Conservation (phyloP, 805 yeast genomes). For the Saturnispora ahearnii region DNA sequence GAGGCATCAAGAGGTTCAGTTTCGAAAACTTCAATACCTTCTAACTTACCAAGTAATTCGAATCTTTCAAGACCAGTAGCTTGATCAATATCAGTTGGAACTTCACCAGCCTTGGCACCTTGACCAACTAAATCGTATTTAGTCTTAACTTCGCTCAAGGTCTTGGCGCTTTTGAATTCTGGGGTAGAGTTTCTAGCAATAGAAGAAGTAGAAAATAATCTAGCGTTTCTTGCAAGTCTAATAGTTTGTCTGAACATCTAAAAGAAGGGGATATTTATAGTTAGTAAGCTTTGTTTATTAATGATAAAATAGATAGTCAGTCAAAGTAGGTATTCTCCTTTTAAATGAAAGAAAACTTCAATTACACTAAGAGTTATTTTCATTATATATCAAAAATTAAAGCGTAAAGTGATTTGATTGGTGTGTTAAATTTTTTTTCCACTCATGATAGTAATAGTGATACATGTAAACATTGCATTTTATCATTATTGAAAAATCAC, state of each 20-base stretch:
- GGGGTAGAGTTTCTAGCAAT: constrained; percentile 24
- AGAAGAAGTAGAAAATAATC: constrained; percentile 28
- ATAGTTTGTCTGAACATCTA: constrained; percentile 31
- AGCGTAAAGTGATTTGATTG: too few relatives aligned
- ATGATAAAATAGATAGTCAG: neutral
- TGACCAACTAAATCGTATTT: constrained; percentile 75
- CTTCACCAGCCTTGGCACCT: constrained; percentile 75
- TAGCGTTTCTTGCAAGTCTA: constrained; percentile 28
- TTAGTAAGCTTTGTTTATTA: neutral
- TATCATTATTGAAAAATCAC: too few relatives aligned
- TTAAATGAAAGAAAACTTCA: too few relatives aligned
- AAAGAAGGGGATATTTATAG: neutral
- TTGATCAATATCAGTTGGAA: constrained; percentile 92
- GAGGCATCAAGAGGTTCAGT: constrained; percentile 77
- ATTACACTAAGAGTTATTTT: too few relatives aligned
- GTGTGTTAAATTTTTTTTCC: too few relatives aligned
- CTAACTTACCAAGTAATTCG: constrained; percentile 86
- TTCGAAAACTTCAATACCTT: constrained; percentile 93
- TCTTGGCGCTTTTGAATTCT: constrained; percentile 53
- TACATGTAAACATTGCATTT: too few relatives aligned
- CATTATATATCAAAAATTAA: too few relatives aligned
- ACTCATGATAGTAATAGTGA: too few relatives aligned
- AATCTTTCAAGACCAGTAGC: constrained; percentile 98
- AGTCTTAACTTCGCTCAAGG: constrained; percentile 71
- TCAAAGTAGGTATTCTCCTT: too few relatives aligned